Conservation (phyloP, 495 filamentous ascomycete species). For the Glonium stellatum region DNA sequence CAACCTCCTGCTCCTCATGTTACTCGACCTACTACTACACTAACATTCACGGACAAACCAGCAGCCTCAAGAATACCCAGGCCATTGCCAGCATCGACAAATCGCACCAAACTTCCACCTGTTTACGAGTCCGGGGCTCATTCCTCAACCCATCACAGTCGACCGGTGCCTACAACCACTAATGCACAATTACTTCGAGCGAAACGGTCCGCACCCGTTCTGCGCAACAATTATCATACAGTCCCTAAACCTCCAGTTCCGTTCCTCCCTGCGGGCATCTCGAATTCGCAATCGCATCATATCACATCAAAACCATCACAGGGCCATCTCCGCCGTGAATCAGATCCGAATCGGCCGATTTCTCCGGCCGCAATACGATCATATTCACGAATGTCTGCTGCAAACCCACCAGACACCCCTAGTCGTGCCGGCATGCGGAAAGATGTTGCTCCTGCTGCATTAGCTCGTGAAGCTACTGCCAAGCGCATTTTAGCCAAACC, state of each 20-base stretch:
- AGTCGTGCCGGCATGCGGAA: slow-evolving; percentile 33
- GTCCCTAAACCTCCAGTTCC: slow-evolving; percentile 51
- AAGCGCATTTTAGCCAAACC: slow-evolving; percentile 70
- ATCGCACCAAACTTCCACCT: slow-evolving; percentile 76
- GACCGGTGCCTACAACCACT: slow-evolving; percentile 63
- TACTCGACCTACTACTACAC: slow-evolving; percentile 64
- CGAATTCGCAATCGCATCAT: slow-evolving; percentile 72
- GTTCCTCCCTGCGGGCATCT: slow-evolving; percentile 74
- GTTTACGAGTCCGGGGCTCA: slow-evolving; percentile 86
- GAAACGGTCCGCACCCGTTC: slow-evolving; percentile 81
- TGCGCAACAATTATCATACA: slow-evolving; percentile 47
- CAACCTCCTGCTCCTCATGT: slow-evolving; percentile 41
- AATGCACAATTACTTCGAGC: slow-evolving; percentile 67
- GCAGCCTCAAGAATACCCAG: slow-evolving; percentile 42
- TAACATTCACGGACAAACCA: slow-evolving; percentile 81
- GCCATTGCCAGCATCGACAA: slow-evolving; percentile 57
- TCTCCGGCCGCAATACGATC: slow-evolving; percentile 45
- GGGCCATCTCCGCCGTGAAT: slow-evolving; percentile 66
- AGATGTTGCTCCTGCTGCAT: slow-evolving; percentile 37
- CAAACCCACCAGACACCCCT: slow-evolving; percentile 42
- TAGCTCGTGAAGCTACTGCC: slow-evolving; percentile 50
- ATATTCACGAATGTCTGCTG: slow-evolving; percentile 45
- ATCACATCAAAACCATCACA: slow-evolving; percentile 63
- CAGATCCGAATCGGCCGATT: slow-evolving; percentile 51
- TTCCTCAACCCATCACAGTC: slow-evolving; percentile 57